phyloP scores from a whole-genome alignment of 495 filamentous ascomycete genomes.

The Arthonia radiata region DNA sequence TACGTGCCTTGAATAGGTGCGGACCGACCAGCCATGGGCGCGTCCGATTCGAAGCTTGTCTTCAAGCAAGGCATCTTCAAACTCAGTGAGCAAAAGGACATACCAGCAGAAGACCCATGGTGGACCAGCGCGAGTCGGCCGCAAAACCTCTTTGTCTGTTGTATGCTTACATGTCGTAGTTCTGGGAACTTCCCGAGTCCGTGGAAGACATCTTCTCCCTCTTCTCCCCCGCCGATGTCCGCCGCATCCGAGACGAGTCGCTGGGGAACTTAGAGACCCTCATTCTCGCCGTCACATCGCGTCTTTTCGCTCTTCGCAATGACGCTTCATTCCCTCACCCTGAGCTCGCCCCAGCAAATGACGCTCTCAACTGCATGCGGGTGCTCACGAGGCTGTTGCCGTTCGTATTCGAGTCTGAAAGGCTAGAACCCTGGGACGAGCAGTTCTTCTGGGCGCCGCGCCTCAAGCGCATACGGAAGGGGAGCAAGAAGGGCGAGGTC shows the following conservation, averaged over 20 bases:
- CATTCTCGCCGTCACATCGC: slow-evolving; percentile 53
- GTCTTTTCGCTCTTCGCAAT: slow-evolving; percentile 57
- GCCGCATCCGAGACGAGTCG: slow-evolving; percentile 66
- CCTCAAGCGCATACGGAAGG: slow-evolving; percentile 25
- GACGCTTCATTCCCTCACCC: slow-evolving; percentile 76
- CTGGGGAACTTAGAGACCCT: slow-evolving; percentile 82
- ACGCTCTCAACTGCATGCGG: slow-evolving; percentile 84
- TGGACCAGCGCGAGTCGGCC: slow-evolving; percentile 79
- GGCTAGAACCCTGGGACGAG: slow-evolving; percentile 69
- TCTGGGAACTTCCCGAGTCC: slow-evolving; percentile 94
- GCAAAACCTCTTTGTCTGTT: slow-evolving; percentile 1
- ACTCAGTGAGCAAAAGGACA: slow-evolving; percentile 71
- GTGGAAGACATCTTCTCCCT: slow-evolving; percentile 92
- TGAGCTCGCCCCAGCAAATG: slow-evolving; percentile 67
- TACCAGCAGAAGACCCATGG: slow-evolving; percentile 71
- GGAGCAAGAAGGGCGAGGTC: slow-evolving; percentile 39
- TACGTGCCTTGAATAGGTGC: too few relatives aligned
- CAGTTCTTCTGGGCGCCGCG: slow-evolving; percentile 75
- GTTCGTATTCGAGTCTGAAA: slow-evolving; percentile 78
- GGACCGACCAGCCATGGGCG: too few relatives aligned
- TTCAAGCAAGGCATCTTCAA: slow-evolving; percentile 99
- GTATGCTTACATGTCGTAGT: slow-evolving; percentile 25
- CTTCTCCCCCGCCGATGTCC: slow-evolving; percentile 82
- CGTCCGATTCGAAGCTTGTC: slow-evolving; percentile 95
- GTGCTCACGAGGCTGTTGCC: slow-evolving; percentile 79